Evolutionary conservation across 192 early-diverging fungal genomes (phyloP).

Genomic region (Coemansia sp.): DNA sequence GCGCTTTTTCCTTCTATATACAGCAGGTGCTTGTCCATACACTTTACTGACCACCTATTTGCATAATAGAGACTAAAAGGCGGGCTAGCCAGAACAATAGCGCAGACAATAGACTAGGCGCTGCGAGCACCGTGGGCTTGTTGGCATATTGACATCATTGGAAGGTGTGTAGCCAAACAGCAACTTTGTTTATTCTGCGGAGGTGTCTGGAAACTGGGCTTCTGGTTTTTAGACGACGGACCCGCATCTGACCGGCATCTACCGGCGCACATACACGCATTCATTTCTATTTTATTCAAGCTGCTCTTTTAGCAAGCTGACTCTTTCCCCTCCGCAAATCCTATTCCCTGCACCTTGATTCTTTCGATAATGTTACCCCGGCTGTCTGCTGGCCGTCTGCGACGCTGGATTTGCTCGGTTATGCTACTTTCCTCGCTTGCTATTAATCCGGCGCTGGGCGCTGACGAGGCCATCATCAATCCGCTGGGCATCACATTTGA

Average conservation of each 20-base stretch:
- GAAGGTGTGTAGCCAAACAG: background rate
- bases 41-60: background rate
- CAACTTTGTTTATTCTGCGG: background rate
- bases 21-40: background rate
- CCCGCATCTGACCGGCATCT: too few relatives aligned
- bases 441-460: slow-evolving; percentile 6
- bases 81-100: background rate
- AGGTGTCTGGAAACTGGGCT: background rate
- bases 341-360: background rate
- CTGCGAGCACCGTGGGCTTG: background rate
- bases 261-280: background rate
- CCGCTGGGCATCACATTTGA: slow-evolving; percentile 38
- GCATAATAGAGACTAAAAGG: background rate
- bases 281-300: background rate
- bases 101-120: background rate
- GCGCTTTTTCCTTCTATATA: slow-evolving; percentile 3
- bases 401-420: slow-evolving; percentile 17
- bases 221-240: background rate
- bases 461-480: background rate
- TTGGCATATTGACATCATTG: slow-evolving; percentile 1
- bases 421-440: slow-evolving; percentile 1
- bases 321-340: background rate
- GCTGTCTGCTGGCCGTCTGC: background rate
- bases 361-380: background rate
- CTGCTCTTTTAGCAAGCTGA: background rate